phyloP scores from a whole-genome alignment of 2,329 filamentous ascomycete species.

The Calonectria montana region DNA sequence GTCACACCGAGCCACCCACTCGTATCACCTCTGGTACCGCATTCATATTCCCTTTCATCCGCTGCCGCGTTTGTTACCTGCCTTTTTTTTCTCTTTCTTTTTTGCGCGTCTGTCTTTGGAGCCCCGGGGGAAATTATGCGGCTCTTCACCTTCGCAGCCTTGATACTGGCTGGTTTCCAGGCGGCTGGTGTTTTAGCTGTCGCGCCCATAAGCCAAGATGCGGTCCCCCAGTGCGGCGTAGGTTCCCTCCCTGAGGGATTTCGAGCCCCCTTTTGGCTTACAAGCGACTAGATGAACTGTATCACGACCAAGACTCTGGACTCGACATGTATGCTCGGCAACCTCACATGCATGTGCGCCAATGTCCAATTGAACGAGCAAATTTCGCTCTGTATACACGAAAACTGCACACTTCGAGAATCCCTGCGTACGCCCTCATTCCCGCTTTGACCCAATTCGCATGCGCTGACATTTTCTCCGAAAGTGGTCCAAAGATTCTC shows the following conservation, averaged over 20 bases:
- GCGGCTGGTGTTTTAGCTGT: slow-evolving; percentile 26
- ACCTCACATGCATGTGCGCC: slow-evolving; percentile 36
- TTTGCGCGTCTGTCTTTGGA: too few species aligned
- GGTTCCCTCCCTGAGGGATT: neutral
- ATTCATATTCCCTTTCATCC: neutral
- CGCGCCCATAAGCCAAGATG: slow-evolving; percentile 9
- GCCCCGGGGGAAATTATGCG: neutral
- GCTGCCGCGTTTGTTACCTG: neutral
- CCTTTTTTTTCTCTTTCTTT: neutral
- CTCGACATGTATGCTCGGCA: slow-evolving; percentile 25
- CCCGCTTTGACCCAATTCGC: neutral
- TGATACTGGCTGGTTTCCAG: slow-evolving; percentile 28
- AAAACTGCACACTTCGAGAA: slow-evolving; percentile 35
- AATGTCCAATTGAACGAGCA: slow-evolving; percentile 34
- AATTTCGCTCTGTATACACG: slow-evolving; percentile 31
- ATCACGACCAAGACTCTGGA: slow-evolving; percentile 22
- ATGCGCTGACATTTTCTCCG: neutral
- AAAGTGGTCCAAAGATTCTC: slow-evolving; percentile 19
- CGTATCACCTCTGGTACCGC: neutral
- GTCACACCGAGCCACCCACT: neutral
- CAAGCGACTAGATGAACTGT: slow-evolving; percentile 29
- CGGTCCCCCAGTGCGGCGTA: slow-evolving; percentile 27
- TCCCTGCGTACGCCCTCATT: slow-evolving; percentile 37
- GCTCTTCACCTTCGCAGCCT: neutral
- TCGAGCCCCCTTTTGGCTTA: slow-evolving; percentile 8